A percentile compares a stretch with the other conserved stretches of the same genome.
phyloP scores from a whole-genome alignment of 352 stramenopile species.

The Globisporangium camurandrum region DNA sequence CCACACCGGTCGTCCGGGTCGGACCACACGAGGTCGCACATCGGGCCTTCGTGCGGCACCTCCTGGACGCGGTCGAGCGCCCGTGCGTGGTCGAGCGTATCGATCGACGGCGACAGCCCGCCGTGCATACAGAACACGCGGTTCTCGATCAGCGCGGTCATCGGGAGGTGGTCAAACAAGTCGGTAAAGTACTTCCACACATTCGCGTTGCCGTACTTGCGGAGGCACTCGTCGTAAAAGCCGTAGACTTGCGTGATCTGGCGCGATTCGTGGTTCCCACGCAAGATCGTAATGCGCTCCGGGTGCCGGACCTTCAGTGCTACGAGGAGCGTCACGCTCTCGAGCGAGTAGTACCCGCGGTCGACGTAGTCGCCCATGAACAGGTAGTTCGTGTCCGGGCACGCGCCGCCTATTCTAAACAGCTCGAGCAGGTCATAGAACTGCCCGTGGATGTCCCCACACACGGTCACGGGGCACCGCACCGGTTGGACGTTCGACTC shows the following conservation, averaged over 20 bases:
- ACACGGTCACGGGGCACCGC: constrained; percentile 80
- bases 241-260: constrained; percentile 30
- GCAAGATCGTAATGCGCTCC: constrained; percentile 79
- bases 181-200: constrained; percentile 90
- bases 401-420: constrained; percentile 83
- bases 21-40: constrained; percentile 87
- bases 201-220: constrained; percentile 80
- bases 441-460: constrained; percentile 85
- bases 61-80: constrained; percentile 82
- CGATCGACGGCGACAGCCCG: constrained; percentile 81
- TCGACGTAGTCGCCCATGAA: constrained; percentile 90
- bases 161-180: constrained; percentile 83
- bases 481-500: constrained; percentile 87
- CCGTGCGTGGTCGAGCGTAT: constrained; percentile 82
- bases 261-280: constrained; percentile 56
- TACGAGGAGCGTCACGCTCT: constrained; percentile 77
- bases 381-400: constrained; percentile 87
- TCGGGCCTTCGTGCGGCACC: constrained; percentile 80
- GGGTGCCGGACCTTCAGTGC: constrained; percentile 82
- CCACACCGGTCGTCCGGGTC: constrained; percentile 83
- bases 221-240: constrained; percentile 68
- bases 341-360: constrained; percentile 83
- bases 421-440: constrained; percentile 88
- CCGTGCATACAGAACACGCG: constrained; percentile 88
- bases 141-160: constrained; percentile 86